A percentile compares a stretch with the other conserved stretches of the same genome.
Conservation (phyloP, 345 rosid genomes). For the Bruguiera parviflora region DNA sequence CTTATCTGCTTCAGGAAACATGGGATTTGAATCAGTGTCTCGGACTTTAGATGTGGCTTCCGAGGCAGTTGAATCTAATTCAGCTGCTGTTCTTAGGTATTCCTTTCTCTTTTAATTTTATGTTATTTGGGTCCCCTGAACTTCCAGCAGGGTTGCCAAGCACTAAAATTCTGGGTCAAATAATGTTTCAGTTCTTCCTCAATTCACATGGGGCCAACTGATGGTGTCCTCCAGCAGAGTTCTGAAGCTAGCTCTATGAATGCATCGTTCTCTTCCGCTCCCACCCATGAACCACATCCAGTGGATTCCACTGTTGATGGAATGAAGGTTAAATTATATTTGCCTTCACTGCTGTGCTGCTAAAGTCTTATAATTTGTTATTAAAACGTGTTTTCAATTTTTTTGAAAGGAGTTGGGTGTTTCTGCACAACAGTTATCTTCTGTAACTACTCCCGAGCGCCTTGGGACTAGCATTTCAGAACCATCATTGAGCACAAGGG, state of each 20-base stretch:
- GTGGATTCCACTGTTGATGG: slow-evolving; percentile 41
- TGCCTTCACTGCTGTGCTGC: slow-evolving; percentile 9
- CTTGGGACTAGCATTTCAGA: slow-evolving; percentile 53
- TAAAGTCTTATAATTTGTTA: background rate
- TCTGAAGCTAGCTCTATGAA: slow-evolving; percentile 46
- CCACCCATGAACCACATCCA: slow-evolving; percentile 48
- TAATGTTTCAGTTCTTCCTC: slow-evolving; percentile 48
- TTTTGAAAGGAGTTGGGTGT: slow-evolving; percentile 44
- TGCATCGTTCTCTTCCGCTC: slow-evolving; percentile 44
- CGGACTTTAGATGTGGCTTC: slow-evolving; percentile 56
- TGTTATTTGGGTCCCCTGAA: background rate
- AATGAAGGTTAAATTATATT: slow-evolving; percentile 38
- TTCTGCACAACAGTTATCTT: slow-evolving; percentile 46
- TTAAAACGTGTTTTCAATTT: slow-evolving; percentile 17
- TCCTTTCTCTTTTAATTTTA: slow-evolving; percentile 3
- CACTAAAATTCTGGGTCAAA: background rate
- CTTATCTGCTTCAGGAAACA: slow-evolving; percentile 43
- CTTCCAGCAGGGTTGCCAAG: too few species aligned
- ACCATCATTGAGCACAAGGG: slow-evolving; percentile 75
- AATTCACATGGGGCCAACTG: slow-evolving; percentile 47
- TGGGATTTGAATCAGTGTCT: slow-evolving; percentile 53
- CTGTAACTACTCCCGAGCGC: slow-evolving; percentile 56
- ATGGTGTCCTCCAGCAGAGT: slow-evolving; percentile 40
- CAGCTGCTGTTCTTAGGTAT: slow-evolving; percentile 60
- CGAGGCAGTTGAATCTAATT: slow-evolving; percentile 52